Evolutionary conservation across 805 yeast genomes (phyloP), one percentile per base, ranked within the genome.

Genomic region (Candida quercuum): DNA sequence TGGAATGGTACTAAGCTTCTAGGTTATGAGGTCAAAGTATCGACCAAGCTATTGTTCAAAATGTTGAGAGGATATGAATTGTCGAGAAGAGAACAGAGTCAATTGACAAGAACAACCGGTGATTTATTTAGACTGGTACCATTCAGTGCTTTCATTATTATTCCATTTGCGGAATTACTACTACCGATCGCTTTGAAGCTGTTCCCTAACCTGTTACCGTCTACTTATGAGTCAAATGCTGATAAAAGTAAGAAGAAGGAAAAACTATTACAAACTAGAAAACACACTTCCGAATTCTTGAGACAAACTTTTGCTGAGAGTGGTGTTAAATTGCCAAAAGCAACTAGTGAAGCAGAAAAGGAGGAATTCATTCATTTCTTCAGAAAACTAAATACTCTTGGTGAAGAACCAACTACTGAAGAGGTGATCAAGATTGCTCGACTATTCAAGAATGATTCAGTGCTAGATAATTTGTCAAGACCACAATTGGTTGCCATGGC

Each of bases 1-100:
- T 86, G 96, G 96, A 85, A 80, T 54, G 99, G 99, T 37, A 89
- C 99, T 16, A 91, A 89, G 63, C 74, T 93, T 39, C 67, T 91
- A 32, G 98, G 98, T 3, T 76, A 86, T 52, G 99, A 93, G 63
- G 73, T 88, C 36, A 83, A 78, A 58, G 82, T 93, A 30, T 84
- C 96, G 2, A 76, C 86, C 29, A 84, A 86, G 60, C 74, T 91
- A 34, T 67, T 88, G 34, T 61, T 85, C 54, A 93, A 87, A 57
- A 70, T 86, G 75, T 78, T 85, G 6, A 76, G 95, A 5, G 99
- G 99, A 14, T 87, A 93, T 56, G 95, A 86, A 46, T 69, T 91
- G 35, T 78, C 94, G 3, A 77, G 99, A 57, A 80, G 99, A 64
- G 99, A 91, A 59, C 73, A 76, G 54, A 74, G 86, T 39, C 98